Evolutionary conservation across 345 rosid species (phyloP), one percentile per base, ranked within the genome.

Genomic region (Eucalyptus microcorys): DNA sequence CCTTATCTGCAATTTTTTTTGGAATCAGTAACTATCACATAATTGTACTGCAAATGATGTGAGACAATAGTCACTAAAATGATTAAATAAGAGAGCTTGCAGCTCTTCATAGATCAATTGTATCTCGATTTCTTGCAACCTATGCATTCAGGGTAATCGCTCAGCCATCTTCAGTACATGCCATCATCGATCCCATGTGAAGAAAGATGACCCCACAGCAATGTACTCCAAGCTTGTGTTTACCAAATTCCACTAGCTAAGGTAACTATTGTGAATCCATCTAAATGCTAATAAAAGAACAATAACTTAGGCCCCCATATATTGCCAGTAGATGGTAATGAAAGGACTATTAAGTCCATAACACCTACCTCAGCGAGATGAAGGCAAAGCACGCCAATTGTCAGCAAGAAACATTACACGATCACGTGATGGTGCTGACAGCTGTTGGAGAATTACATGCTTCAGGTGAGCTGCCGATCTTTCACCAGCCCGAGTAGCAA

Each of bases 401-500:
- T 96, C 92, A 52, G 95, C 97, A 89, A 93, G 92, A 86, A 87
- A 71, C 92, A 94, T 91, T 59, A 91, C 96, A 86, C 89, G 94
- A 88, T 91, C 91, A 26, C 92, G 93, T n/a, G 95, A 95, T 87
- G 92, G 64, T 10, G 93, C 89, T 7, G 99, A 93, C 52, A 98
- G 91, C 91, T 94, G 97, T 86, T 97, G 95, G 50, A 95, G 94
- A 88, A 95, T 90, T 26, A 93, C 97, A 84, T 92, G 93, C 91
- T 95, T 98, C 43, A 98, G 94, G 90, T 93, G 97, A 88, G 86
- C 86, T 4, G 99, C 99, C 47, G 96, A 96, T 7, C 92, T 92
- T 92, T 95, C 97, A 5, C 99, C 99, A 87, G 97, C 95, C 4
- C 96, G 96, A 53, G 96, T 92, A 14, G 99, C 99, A 34, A 98